phyloP scores from a whole-genome alignment of 495 filamentous ascomycete species.

The Hypoxylon subgilvum region DNA sequence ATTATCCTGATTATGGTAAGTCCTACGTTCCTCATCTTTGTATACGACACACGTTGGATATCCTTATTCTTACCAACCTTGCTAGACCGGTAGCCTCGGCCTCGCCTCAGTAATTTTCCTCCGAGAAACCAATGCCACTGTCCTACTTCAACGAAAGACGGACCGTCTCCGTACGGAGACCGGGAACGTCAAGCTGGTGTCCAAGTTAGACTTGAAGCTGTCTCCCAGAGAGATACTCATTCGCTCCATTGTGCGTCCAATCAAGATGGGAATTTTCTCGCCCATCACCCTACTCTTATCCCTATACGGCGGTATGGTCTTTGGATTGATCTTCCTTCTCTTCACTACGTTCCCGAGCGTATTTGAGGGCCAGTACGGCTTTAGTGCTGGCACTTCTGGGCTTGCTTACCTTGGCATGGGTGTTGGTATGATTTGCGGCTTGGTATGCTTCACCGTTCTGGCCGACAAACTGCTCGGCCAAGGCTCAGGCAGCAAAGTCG shows the following conservation, averaged over 20 bases:
- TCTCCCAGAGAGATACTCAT: slow-evolving; percentile 41
- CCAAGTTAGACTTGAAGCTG: slow-evolving; percentile 35
- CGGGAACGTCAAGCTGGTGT: slow-evolving; percentile 57
- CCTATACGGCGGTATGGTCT: slow-evolving; percentile 46
- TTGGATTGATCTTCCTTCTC: slow-evolving; percentile 53
- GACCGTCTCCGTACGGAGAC: slow-evolving; percentile 59
- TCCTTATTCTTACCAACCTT: not conserved
- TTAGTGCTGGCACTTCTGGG: slow-evolving; percentile 38
- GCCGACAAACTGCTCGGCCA: slow-evolving; percentile 44
- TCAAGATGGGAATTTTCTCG: slow-evolving; percentile 59
- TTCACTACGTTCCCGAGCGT: slow-evolving; percentile 58
- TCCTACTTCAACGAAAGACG: slow-evolving; percentile 61
- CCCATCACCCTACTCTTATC: slow-evolving; percentile 57
- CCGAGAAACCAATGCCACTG: slow-evolving; percentile 65
- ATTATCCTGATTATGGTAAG: slow-evolving; percentile 50
- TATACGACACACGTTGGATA: too few relatives aligned
- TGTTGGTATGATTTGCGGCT: slow-evolving; percentile 48
- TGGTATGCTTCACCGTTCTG: slow-evolving; percentile 37
- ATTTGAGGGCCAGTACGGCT: slow-evolving; percentile 48
- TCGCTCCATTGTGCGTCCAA: slow-evolving; percentile 52
- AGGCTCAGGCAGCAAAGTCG: not conserved
- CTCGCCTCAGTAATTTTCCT: slow-evolving; percentile 50
- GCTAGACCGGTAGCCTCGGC: slow-evolving; percentile 15
- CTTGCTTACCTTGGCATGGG: slow-evolving; percentile 60
- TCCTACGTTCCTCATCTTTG: not conserved